Evolutionary conservation across 2,329 filamentous ascomycete species (phyloP).

Genomic region (Penicillium brasilianum): DNA sequence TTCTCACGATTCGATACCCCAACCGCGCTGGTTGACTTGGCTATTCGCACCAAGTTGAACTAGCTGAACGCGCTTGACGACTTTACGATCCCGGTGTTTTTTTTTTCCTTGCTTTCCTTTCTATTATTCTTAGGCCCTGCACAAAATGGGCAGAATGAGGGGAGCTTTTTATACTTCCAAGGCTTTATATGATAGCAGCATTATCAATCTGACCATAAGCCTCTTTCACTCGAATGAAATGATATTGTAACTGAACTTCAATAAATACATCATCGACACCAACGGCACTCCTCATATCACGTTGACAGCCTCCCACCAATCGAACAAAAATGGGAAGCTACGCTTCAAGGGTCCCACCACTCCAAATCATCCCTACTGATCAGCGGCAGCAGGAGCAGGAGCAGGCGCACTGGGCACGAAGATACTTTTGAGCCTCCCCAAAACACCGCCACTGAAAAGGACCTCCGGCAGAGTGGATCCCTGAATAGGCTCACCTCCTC

Average conservation of each 20-base stretch:
- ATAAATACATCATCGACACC: slow-evolving; percentile 16
- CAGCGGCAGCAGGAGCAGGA: neutral
- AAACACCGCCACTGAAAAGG: slow-evolving; percentile 21
- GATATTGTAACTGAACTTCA: slow-evolving; percentile 14
- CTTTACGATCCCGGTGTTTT: slow-evolving; percentile 27
- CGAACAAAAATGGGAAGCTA: neutral
- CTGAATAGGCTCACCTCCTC: slow-evolving; percentile 23
- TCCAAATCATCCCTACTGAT: neutral
- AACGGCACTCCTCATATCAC: neutral
- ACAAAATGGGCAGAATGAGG: neutral
- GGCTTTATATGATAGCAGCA: neutral
- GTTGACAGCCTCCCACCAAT: neutral
- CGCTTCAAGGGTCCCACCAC: neutral
- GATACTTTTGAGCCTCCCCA: too few species aligned
- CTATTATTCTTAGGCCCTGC: neutral
- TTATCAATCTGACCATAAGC: neutral
- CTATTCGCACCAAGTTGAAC: slow-evolving; percentile 12
- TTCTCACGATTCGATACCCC: slow-evolving; percentile 33
- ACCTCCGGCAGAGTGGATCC: slow-evolving; percentile 26
- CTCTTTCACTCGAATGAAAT: slow-evolving; percentile 12
- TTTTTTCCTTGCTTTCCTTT: slow-evolving; percentile 2
- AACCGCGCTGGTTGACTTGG: slow-evolving; percentile 19
- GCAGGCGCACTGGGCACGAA: slow-evolving; percentile 7
- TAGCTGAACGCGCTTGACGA: slow-evolving; percentile 23
- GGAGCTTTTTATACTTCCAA: neutral